Percentiles rank a stretch among this genome's conserved stretches.
phyloP scores from a whole-genome alignment of 2,329 filamentous ascomycete genomes.

The Metarhizium album region DNA sequence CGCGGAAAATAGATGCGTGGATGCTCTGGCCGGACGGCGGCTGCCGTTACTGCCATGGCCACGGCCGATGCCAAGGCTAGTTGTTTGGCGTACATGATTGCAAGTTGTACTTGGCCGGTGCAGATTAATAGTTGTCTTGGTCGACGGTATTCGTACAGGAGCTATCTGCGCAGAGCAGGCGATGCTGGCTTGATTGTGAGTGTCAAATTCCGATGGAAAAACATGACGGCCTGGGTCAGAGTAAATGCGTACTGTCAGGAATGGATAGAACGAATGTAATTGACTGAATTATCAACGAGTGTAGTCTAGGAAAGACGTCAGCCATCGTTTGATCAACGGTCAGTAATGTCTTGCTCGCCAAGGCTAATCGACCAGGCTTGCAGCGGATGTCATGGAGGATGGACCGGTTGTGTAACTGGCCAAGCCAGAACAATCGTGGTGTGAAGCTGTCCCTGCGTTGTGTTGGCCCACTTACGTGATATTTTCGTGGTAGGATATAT shows the following conservation, averaged over 20 bases:
- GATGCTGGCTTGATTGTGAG: not conserved
- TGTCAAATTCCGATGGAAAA: not conserved
- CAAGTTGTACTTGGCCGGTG: not conserved
- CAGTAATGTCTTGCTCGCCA: not conserved
- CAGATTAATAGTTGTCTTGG: not conserved
- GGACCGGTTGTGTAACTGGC: not conserved
- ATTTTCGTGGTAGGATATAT: slow-evolving; percentile 7
- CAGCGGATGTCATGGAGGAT: not conserved
- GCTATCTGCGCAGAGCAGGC: not conserved
- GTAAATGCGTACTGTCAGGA: slow-evolving; percentile 32
- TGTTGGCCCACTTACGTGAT: slow-evolving; percentile 11
- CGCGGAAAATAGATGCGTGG: slow-evolving; percentile 48
- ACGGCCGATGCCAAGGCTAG: slow-evolving; percentile 36
- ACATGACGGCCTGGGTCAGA: not conserved
- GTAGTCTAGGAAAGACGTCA: slow-evolving; percentile 19
- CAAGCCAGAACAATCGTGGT: not conserved
- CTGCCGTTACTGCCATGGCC: slow-evolving; percentile 35
- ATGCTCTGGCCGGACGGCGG: slow-evolving; percentile 29
- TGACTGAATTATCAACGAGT: slow-evolving; percentile 45
- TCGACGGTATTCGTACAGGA: not conserved
- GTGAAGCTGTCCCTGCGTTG: not conserved
- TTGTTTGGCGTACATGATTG: slow-evolving; percentile 39
- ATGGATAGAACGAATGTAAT: slow-evolving; percentile 45
- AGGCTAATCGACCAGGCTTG: not conserved
- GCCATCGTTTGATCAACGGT: not conserved